A percentile compares a stretch with the other conserved stretches of the same genome.
phyloP scores from a whole-genome alignment of 805 yeast species.

The Priceomyces medius region DNA sequence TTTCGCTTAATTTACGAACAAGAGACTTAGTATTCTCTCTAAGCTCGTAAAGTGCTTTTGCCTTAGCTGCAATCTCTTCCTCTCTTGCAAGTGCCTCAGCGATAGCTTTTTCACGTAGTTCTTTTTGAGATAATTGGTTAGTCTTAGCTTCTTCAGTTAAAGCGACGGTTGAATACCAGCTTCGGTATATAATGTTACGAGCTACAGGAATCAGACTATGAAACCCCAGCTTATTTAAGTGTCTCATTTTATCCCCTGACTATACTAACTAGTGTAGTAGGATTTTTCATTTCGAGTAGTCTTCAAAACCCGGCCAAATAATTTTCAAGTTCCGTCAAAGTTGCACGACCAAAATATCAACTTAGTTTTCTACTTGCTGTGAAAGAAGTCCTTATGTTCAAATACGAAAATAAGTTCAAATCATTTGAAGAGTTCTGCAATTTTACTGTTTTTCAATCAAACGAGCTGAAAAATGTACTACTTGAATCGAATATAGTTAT shows the following conservation, averaged over 20 bases:
- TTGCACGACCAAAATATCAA: not conserved
- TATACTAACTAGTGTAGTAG: not conserved
- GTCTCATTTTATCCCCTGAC: not conserved
- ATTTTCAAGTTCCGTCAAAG: not conserved
- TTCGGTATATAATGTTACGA: not conserved
- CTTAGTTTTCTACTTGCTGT: too few species aligned
- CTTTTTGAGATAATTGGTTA: constrained; percentile 21
- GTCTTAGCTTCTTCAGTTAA: not conserved
- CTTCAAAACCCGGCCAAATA: not conserved
- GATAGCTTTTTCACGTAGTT: constrained; percentile 38
- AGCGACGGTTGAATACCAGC: not conserved
- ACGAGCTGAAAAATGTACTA: not conserved
- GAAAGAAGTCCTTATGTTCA: constrained; percentile 11
- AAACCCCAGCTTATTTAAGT: not conserved
- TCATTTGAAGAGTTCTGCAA: constrained; percentile 10
- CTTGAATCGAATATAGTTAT: constrained; percentile 8
- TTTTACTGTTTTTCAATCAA: not conserved
- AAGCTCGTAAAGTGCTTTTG: constrained; percentile 34
- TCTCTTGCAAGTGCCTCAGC: constrained; percentile 45
- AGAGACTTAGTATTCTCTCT: constrained; percentile 24
- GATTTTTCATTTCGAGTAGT: not conserved
- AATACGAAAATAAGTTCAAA: constrained; percentile 7
- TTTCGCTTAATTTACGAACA: constrained; percentile 32
- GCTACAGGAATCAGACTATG: not conserved
- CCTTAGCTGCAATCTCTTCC: constrained; percentile 37